phyloP scores from a whole-genome alignment of 176 grass and related monocot genomes.

The Aegilops bicornis region DNA sequence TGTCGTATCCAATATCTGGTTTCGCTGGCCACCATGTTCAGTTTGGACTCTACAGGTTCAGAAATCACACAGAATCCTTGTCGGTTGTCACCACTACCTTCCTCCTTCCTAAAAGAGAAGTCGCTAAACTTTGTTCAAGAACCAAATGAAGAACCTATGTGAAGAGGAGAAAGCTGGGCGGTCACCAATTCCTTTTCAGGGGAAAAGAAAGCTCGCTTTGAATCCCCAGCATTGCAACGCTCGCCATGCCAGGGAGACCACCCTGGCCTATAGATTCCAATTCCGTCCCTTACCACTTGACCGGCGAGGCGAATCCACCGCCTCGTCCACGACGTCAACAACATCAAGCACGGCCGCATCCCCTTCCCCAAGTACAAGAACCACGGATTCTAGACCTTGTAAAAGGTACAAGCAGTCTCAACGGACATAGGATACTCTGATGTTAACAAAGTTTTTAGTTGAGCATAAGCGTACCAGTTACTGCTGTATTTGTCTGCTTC shows the following conservation, averaged over 20 bases:
- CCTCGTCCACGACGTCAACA: conserved; percentile 57
- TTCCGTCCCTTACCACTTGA: neutral
- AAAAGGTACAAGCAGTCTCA: neutral
- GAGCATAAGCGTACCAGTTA: neutral
- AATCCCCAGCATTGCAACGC: neutral
- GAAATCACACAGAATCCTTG: neutral
- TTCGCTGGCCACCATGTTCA: neutral
- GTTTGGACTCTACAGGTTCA: neutral
- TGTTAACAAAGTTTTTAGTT: neutral
- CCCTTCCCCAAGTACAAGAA: conserved; percentile 62
- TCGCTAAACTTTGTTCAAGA: conserved; percentile 19
- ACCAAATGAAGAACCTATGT: conserved; percentile 37
- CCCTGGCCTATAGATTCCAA: neutral
- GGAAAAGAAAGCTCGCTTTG: neutral
- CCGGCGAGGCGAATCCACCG: conserved; percentile 12
- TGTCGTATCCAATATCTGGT: conserved; percentile 1
- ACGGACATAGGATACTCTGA: neutral
- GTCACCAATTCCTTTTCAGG: neutral
- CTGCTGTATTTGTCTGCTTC: neutral
- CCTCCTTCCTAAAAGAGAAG: conserved; percentile 16
- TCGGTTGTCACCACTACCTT: neutral
- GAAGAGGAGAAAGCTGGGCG: neutral
- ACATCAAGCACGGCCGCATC: conserved; percentile 48
- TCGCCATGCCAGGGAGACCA: neutral
- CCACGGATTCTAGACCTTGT: conserved; percentile 37